These are phyloP conservation scores for Suhomyces faveliae DNA, from an alignment of 805 yeast genomes.

Conservation along the genomic window DNA sequence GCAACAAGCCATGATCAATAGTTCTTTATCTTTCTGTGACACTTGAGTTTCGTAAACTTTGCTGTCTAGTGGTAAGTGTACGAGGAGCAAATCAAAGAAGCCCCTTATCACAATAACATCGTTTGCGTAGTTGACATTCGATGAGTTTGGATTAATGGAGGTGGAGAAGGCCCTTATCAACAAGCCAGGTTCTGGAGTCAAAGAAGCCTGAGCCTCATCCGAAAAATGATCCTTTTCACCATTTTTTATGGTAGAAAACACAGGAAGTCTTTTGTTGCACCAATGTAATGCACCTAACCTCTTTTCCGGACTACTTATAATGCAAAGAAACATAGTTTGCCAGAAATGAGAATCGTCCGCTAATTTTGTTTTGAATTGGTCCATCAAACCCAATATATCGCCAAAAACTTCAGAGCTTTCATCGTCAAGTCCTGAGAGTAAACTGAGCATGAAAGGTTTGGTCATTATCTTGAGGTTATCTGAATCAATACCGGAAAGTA, in stretches of 20 bases:
- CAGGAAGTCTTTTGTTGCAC: conserved; percentile 66
- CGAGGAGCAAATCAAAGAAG: conserved; percentile 73
- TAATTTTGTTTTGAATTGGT: conserved; percentile 53
- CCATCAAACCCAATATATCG: conserved; percentile 59
- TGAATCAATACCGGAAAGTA: conserved; percentile 48
- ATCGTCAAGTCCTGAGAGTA: conserved; percentile 89
- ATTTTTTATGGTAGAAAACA: conserved; percentile 42
- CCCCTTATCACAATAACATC: conserved; percentile 81
- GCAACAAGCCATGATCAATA: conserved; percentile 62
- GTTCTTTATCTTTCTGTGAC: conserved; percentile 52
- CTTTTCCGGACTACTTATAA: conserved; percentile 76
- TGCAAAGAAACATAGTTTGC: conserved; percentile 73
- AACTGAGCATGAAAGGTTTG: conserved; percentile 68
- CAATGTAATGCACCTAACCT: conserved; percentile 82
- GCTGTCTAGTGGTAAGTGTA: conserved; percentile 65
- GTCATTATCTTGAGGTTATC: conserved; percentile 51
- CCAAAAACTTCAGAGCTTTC: conserved; percentile 82
- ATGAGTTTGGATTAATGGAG: conserved; percentile 49
- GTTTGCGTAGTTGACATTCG: conserved; percentile 34
- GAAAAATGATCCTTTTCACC: conserved; percentile 21
- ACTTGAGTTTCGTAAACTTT: conserved; percentile 50
- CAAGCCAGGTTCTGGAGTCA: conserved; percentile 77
- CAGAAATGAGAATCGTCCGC: conserved; percentile 77
- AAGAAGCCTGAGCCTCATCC: conserved; percentile 57
- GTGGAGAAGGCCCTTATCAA: conserved; percentile 69